Evolutionary conservation across 108 stramenopile genomes (phyloP), one percentile per base, ranked within the genome.

Genomic region (Pseudonitzschia multiseries): DNA sequence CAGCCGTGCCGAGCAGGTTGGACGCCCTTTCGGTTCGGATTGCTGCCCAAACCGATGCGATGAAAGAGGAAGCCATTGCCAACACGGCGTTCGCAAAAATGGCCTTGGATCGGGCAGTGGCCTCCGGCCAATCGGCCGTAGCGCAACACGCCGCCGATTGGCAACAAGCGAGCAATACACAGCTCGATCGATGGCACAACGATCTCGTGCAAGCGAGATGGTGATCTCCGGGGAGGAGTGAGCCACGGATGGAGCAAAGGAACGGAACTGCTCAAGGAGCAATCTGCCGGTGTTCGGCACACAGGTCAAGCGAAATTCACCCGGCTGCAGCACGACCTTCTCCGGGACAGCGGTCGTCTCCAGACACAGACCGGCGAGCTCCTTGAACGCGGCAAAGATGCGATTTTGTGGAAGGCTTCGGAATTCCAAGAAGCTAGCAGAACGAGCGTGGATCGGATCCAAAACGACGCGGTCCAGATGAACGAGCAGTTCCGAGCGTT

Each of bases 311-410:
- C 29, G 33, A 62, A 62, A 62, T 2, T 62, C 8, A 20, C 5
- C 20, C 61, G 40, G 17, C 15, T 62, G 61, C 32, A 62, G 6
- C 17, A 33, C 15, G 61, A 20, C 17, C 14, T 62, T 14, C 18
- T 40, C 32, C 32, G 10, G 31, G 61, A 40, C 12, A 40, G 33
- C 32, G 15, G 32, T 40, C 32, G 31, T 5, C 32, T 62, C 13
- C 61, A 29, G 8, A 8, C 5, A 33, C 31, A 40, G 36, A 33
- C 33, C 36, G 29, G 4, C 13, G 61, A 62, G 32, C 13, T 10
- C n/a, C 5, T 62, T 62, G 29, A 32, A 17, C 61, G 61, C 36
- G 32, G 33, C 61, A 62, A 62, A 18, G 61, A 62, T 41, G 61
- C 33, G 14, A 13, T 41, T 33, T 3, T 62, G 18, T 40, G 9